Conservation (phyloP, 768 basidiomycete species). For the Pilatotrama ljubarskyi region DNA sequence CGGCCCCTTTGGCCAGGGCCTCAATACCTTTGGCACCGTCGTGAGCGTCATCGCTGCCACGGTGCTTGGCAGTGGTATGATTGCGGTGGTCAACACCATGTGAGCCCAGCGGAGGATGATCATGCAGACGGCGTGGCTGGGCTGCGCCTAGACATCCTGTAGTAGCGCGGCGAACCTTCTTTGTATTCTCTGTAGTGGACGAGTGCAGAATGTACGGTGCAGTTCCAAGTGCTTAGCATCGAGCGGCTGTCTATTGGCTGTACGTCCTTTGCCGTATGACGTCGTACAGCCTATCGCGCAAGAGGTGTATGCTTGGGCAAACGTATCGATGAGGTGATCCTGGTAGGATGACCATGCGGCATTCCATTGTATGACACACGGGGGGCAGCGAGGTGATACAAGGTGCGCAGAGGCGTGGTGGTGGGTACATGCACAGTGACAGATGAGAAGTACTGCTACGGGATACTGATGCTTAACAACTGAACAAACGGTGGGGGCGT, state of each 20-base stretch:
- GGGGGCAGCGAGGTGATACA: constrained; percentile 14
- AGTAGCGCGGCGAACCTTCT: too few relatives aligned
- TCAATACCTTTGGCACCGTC: constrained; percentile 46
- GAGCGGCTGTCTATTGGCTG: neutral
- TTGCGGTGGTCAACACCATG: constrained; percentile 58
- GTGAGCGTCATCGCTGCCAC: constrained; percentile 44
- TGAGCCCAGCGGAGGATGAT: constrained; percentile 20
- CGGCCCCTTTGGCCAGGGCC: constrained; percentile 52
- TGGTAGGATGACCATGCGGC: constrained; percentile 18
- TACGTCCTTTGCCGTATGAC: neutral
- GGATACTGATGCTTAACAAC: constrained; percentile 23
- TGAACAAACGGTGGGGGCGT: constrained; percentile 18
- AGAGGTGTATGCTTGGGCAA: neutral
- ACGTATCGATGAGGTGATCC: constrained; percentile 1
- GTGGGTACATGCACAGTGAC: constrained; percentile 27
- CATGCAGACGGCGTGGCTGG: neutral
- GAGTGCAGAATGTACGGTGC: constrained; percentile 1
- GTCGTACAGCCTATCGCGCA: neutral
- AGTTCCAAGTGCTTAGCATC: neutral
- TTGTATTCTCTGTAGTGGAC: neutral
- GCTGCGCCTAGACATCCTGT: neutral
- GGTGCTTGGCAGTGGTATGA: constrained; percentile 48
- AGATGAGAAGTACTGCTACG: constrained; percentile 26
- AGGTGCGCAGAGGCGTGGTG: constrained; percentile 17
- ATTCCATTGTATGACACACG: constrained; percentile 23